Percentiles rank a stretch among this genome's conserved stretches.
phyloP scores from a whole-genome alignment of 2,329 filamentous ascomycete species.

The Metarhizium guizhouense region DNA sequence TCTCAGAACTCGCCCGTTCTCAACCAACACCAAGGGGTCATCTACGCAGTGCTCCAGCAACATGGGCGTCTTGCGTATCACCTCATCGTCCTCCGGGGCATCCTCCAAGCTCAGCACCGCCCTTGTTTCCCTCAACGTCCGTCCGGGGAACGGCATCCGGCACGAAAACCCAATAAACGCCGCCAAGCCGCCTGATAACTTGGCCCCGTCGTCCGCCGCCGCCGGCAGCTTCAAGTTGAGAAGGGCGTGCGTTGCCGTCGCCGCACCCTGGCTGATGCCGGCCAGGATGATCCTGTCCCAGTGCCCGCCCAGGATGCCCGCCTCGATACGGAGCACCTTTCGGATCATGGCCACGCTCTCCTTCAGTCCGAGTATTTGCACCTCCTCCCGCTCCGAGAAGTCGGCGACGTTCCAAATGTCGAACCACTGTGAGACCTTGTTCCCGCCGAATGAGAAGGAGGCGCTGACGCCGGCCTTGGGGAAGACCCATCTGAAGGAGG shows the following conservation, averaged over 20 bases:
- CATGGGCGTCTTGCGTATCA: constrained; percentile 32
- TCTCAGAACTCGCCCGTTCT: constrained; percentile 24
- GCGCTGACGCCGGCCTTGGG: constrained; percentile 29
- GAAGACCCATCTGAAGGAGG: constrained; percentile 41
- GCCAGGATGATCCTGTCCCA: constrained; percentile 32
- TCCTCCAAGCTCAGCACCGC: constrained; percentile 19
- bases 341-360: constrained; percentile 26
- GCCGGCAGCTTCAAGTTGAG: constrained; percentile 23
- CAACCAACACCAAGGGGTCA: constrained; percentile 30
- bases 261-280: constrained; percentile 38
- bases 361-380: constrained; percentile 31
- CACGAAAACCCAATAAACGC: constrained; percentile 31
- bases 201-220: background rate
- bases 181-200: constrained; percentile 9
- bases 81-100: constrained; percentile 15
- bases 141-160: constrained; percentile 25
- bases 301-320: constrained; percentile 23
- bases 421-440: constrained; percentile 37
- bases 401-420: constrained; percentile 36
- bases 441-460: constrained; percentile 12
- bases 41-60: constrained; percentile 36
- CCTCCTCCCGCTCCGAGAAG: constrained; percentile 30
- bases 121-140: constrained; percentile 21
- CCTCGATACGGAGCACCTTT: constrained; percentile 25
- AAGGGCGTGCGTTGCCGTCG: constrained; percentile 28